phyloP scores from a whole-genome alignment of 305 asterid genomes.

The Fraxinus sp. region DNA sequence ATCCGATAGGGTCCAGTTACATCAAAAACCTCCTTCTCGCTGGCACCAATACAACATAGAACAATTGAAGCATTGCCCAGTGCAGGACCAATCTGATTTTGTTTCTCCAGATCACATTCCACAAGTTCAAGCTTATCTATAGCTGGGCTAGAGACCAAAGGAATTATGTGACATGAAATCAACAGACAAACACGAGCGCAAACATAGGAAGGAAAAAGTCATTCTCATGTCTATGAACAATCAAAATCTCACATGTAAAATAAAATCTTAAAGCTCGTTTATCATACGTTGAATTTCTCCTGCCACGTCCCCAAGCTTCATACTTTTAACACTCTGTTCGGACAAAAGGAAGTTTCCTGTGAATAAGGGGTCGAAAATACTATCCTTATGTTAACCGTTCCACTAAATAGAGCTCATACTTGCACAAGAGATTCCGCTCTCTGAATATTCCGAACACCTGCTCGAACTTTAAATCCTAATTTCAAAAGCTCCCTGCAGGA shows the following conservation, averaged over 20 bases:
- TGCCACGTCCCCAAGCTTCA: conserved; percentile 55
- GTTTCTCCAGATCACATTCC: conserved; percentile 86
- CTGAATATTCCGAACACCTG: conserved; percentile 76
- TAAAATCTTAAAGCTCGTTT: conserved; percentile 23
- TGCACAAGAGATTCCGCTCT: conserved; percentile 79
- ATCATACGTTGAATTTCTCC: conserved; percentile 65
- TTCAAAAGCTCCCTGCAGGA: conserved; percentile 85
- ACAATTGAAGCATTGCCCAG: conserved; percentile 69
- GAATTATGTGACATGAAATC: conserved; percentile 42
- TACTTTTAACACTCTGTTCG: conserved; percentile 63
- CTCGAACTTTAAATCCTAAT: conserved; percentile 75
- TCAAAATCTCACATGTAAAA: neutral
- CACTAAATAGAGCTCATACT: conserved; percentile 41
- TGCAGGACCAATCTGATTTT: conserved; percentile 55
- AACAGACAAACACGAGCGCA: neutral
- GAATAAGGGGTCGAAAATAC: conserved; percentile 4
- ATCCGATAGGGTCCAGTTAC: conserved; percentile 79
- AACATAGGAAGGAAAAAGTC: conserved; percentile 2
- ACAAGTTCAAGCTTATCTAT: conserved; percentile 89
- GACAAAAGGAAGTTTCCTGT: conserved; percentile 21
- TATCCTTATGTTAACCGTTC: neutral
- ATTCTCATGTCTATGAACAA: conserved; percentile 11
- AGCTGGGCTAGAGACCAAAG: conserved; percentile 92
- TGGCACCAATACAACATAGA: conserved; percentile 90
- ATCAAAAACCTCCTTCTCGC: conserved; percentile 85